phyloP scores from a whole-genome alignment of 768 basidiomycete genomes.

The Mycena olivaceomarginata region DNA sequence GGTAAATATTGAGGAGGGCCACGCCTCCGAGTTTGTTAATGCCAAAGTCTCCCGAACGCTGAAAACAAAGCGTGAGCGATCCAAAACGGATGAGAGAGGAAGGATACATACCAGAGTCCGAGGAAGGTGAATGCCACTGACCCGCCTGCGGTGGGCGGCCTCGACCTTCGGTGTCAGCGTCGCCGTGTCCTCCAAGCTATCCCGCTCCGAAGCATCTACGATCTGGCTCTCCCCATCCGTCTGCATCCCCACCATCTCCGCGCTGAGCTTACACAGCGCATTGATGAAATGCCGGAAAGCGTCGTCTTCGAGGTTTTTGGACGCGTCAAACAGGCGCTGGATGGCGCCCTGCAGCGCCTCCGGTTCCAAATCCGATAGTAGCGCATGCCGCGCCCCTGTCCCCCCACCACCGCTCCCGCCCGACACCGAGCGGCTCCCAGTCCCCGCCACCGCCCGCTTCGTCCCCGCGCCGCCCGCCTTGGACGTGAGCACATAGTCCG shows the following conservation, averaged over 20 bases:
- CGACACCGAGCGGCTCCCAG: slow-evolving; percentile 63
- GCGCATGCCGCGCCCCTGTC: slow-evolving; percentile 68
- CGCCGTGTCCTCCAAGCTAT: slow-evolving; percentile 63
- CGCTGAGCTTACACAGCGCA: slow-evolving; percentile 90
- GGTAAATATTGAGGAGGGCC: slow-evolving; percentile 88
- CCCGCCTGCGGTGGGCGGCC: slow-evolving; percentile 77
- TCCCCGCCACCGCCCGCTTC: slow-evolving; percentile 56
- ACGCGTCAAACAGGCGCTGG: slow-evolving; percentile 90
- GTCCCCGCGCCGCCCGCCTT: slow-evolving; percentile 66
- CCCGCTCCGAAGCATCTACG: slow-evolving; percentile 53
- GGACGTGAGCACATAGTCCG: slow-evolving; percentile 90
- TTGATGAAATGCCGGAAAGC: slow-evolving; percentile 87
- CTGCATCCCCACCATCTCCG: slow-evolving; percentile 96
- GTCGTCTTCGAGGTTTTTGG: slow-evolving; percentile 87
- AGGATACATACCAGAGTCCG: slow-evolving; percentile 77
- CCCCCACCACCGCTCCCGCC: slow-evolving; percentile 42
- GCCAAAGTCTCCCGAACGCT: slow-evolving; percentile 97
- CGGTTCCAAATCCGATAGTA: slow-evolving; percentile 83
- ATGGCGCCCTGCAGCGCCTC: slow-evolving; percentile 86
- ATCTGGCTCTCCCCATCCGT: slow-evolving; percentile 62
- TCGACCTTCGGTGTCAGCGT: slow-evolving; percentile 64
- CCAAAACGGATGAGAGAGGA: not conserved
- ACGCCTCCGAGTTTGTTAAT: slow-evolving; percentile 90
- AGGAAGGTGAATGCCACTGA: slow-evolving; percentile 93
- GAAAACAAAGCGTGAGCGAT: slow-evolving; percentile 19